These are phyloP conservation scores for Wickerhamomyces bovis DNA, from an alignment of 805 yeast genomes.

Conservation along the genomic window DNA sequence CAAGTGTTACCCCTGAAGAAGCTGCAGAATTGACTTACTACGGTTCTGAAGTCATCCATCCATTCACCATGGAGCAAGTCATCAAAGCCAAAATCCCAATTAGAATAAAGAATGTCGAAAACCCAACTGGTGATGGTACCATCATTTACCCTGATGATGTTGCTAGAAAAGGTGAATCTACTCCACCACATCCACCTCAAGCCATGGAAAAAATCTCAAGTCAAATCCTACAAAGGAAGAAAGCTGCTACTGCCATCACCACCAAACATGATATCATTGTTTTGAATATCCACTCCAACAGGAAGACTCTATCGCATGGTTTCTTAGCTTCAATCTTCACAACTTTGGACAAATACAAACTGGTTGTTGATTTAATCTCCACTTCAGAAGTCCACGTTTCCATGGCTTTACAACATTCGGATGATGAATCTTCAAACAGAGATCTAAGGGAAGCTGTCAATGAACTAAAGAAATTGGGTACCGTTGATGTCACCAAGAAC, in stretches of 20 bases:
- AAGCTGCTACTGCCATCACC: constrained; percentile 92
- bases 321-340: constrained; percentile 88
- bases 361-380: constrained; percentile 92
- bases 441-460: constrained; percentile 66
- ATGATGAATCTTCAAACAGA: constrained; percentile 48
- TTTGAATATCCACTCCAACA: constrained; percentile 88
- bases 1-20: constrained; percentile 94
- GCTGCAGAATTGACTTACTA: constrained; percentile 97
- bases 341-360: constrained; percentile 71
- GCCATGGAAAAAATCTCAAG: constrained; percentile 42
- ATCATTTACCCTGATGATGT: constrained; percentile 88
- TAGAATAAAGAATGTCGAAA: constrained; percentile 91
- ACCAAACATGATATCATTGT: constrained; percentile 91
- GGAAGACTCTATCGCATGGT: constrained; percentile 89
- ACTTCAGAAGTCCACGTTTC: constrained; percentile 98
- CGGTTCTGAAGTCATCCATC: constrained; percentile 97
- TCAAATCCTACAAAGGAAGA: constrained; percentile 37
- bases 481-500: constrained; percentile 80
- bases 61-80: constrained; percentile 99
- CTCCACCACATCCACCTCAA: constrained; percentile 95
- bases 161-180: constrained; percentile 77
- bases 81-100: constrained; percentile 94
- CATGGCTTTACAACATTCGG: constrained; percentile 85
- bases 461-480: constrained; percentile 75
- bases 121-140: constrained; percentile 91